Evolutionary conservation across 2,329 filamentous ascomycete genomes (phyloP), one percentile per base, ranked within the genome.

Genomic region (Colletotrichum lini): DNA sequence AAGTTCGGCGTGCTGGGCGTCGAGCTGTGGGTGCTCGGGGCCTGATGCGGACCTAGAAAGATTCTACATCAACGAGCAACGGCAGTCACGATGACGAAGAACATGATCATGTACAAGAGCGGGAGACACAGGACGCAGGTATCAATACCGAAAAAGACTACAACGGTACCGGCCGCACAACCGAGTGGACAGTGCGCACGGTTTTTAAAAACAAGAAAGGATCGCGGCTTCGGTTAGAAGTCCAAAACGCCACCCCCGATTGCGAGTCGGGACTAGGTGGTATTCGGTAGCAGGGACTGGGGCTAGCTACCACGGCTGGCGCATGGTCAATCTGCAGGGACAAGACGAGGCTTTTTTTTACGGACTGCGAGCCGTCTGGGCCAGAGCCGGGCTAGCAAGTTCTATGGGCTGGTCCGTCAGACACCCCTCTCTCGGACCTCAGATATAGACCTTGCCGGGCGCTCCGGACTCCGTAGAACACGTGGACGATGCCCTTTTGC

Each of bases 1-100:
- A 98, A 97, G 80, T 99, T 98, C 78, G 93, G 94, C 72, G 90
- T 99, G 15, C 79, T 98, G 42, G 96, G 95, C 1, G 93, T 98
- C 1, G 96, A 99, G 83, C 82, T 98, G 13, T 99, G 96, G 96
- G 95, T 94, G 78, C 88, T 98, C 76, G 96, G 96, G 7, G 82
- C 80, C 35, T 83, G 73, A 73, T 12, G 50, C 26, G 30, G 35
- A 21, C 26, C 8, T 38, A 42, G 26, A 21, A 21, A 52, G 13
- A 57, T 8, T 21, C 35, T 30, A 42, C 40, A 26, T 16, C n/a
- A 16, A 47, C 15, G n/a, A 45, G 30, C 21, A 9, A 40, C 13
- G 4, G 35, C 9, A 64, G 49, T 42, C 21, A 13, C 35, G 49
- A 35, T 10, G 21, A 18, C 15, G 30, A 15, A 6, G 30, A 15